phyloP scores from a whole-genome alignment of 306 rosid species.

The Medicago arabica region DNA sequence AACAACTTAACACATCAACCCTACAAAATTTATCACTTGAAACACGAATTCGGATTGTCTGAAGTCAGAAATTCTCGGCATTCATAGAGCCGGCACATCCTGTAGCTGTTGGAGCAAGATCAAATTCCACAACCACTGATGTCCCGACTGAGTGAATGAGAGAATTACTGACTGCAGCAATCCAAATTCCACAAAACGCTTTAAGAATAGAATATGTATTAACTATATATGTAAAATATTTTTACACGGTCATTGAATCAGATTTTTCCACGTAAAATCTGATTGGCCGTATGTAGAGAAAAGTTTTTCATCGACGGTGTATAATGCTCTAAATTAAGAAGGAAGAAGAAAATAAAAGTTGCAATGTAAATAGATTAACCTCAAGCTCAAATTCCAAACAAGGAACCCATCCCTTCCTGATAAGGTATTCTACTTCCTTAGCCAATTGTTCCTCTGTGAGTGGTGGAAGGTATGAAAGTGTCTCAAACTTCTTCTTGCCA shows the following conservation, averaged over 20 bases:
- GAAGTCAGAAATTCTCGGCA: not conserved
- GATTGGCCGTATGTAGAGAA: not conserved
- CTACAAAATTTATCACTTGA: not conserved
- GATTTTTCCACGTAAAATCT: too few species aligned
- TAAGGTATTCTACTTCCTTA: slow-evolving; percentile 71
- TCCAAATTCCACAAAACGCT: not conserved
- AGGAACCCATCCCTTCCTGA: slow-evolving; percentile 66
- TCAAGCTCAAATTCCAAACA: slow-evolving; percentile 74
- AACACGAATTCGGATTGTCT: not conserved
- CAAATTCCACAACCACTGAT: not conserved
- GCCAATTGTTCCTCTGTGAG: not conserved
- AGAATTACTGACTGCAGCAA: not conserved
- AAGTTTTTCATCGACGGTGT: not conserved
- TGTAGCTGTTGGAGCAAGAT: not conserved
- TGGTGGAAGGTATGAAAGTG: slow-evolving; percentile 82
- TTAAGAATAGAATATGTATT: not conserved
- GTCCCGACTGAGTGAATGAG: not conserved
- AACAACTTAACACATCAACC: not conserved
- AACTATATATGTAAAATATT: not conserved
- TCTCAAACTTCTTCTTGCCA: slow-evolving; percentile 76
- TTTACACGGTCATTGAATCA: too few species aligned
- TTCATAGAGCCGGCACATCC: not conserved
- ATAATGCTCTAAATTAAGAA: not conserved
- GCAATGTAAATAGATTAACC: slow-evolving; percentile 42
- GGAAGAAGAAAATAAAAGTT: not conserved